Evolutionary conservation across 2,329 filamentous ascomycete genomes (phyloP), one percentile per base, ranked within the genome.

Genomic region (Pseudonectria foliicola): DNA sequence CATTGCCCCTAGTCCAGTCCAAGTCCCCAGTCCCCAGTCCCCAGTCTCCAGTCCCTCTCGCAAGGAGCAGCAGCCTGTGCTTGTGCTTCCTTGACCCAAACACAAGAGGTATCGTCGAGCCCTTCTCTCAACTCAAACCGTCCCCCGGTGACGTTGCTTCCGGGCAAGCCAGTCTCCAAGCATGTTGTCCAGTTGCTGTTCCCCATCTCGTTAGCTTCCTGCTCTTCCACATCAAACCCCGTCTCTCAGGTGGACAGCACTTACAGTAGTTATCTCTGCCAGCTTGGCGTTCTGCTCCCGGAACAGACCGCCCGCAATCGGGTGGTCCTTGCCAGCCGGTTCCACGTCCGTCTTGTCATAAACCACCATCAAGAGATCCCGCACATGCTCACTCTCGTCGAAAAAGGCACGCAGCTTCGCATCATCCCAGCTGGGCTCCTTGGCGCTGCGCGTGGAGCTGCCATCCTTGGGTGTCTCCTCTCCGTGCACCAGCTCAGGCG

Each of bases 321-420:
- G 90, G 58, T 96, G 89, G 38, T 95, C 86, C n/a, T 76, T 73
- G 2, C 82, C 77, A 7, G 82, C 85, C 13, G 87, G 84, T 27
- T 79, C 74, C 12, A 93, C 80, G 39, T 89, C 85, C 11, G 80
- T 84, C 58, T 89, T 95, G 62, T 96, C 89, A 55, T 95, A 89
- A 18, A 98, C 87, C 41, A 98, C 84, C 25, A 89, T 75, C 33
- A 96, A 72, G 56, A 96, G 75, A 56, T 98, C 90, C 33, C 86
- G 78, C 47, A 98, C 87, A 44, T 95, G 87, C 24, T 81, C 80
- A 41, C 86, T 80, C 48, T 92, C 87, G 47, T 96, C 90, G 52
- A 96, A 83, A 62, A 95, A 98, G 11, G 85, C 82, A 40, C 87
- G 79, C 18, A 98, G 73, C 49, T 80, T 85, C 37, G 79, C 72